Evolutionary conservation across 805 yeast genomes (phyloP).

Genomic region (Naumovozyma castellii): DNA sequence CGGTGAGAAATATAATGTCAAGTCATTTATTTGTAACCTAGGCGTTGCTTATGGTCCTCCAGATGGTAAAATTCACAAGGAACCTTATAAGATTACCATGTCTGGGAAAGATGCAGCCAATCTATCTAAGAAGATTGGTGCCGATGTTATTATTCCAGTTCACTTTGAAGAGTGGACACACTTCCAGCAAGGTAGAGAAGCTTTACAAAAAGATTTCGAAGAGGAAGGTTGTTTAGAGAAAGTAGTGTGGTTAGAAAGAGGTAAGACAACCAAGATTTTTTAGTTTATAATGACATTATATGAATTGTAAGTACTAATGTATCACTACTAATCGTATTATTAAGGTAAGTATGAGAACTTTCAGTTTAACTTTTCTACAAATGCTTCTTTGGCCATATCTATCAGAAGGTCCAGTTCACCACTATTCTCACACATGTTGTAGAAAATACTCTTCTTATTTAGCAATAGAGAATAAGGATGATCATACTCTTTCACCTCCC

Average conservation of each 20-base stretch:
- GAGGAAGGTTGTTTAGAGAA: neutral
- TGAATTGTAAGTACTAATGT: no score
- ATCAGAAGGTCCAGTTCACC: slow-evolving; percentile 75
- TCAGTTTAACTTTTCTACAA: slow-evolving; percentile 14
- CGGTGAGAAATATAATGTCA: neutral
- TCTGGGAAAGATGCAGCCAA: neutral
- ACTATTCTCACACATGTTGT: slow-evolving; percentile 65
- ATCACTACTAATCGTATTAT: no score
- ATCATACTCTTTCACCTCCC: slow-evolving; percentile 59
- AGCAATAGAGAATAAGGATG: slow-evolving; percentile 50
- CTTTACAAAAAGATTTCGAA: slow-evolving; percentile 1
- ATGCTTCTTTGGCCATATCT: slow-evolving; percentile 58
- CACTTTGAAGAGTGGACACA: slow-evolving; percentile 2
- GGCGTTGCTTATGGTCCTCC: slow-evolving; percentile 2
- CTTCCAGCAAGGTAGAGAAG: neutral
- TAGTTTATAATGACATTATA: no score
- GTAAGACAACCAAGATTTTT: slow-evolving; percentile 11
- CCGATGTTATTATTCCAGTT: neutral
- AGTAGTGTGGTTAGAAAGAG: slow-evolving; percentile 1
- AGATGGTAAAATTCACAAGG: neutral
- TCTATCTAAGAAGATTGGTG: neutral
- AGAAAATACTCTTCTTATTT: slow-evolving; percentile 41
- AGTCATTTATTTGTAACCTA: neutral
- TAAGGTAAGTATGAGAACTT: no score
- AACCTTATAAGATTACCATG: slow-evolving; percentile 3